Base-by-base conservation (phyloP, 2,329 filamentous ascomycete genomes). In the Remersonia thermophila region DNA sequence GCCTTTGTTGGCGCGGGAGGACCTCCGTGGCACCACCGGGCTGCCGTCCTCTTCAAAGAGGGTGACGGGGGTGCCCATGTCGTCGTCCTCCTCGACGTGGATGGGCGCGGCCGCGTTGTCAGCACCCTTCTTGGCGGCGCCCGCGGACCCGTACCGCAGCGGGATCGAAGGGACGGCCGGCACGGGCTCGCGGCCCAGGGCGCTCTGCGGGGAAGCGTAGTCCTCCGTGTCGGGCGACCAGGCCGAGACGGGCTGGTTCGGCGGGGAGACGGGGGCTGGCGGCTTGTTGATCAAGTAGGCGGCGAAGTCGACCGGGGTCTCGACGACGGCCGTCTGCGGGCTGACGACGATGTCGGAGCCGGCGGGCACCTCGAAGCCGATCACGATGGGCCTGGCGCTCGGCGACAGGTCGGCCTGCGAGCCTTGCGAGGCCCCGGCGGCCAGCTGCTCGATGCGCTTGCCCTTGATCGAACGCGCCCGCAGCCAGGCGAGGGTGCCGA, bases 21-120 rank as follows among this genome's bases (percentile, higher is more conserved):
- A 60, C 39, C 59, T 60, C 39, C 51, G 60, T 33, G 50, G 56
- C 51, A 50, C 55, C 18, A 52, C 51, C 3, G 62, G 63, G 41
- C 58, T 64, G 14, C 71, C 70, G 43, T 83, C 79, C 50, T 83
- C 80, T 50, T 83, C 80, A 45, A 83, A 83, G 1, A 80, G 61
- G 0, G 80, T 83, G 38, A 67, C 72, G 0, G 74, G 73, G 1
- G 74, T 79, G 27, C 60, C 58, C 42, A 57, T 62, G 16, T 63
- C 59, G 15, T 62, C 59, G 3, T 71, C 64, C n/a, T 73, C 66
- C 27, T 65, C 64, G n/a, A 40, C 41, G 16, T 47, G 43, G 12
- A 32, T 44, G 23, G 34, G 36, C 32, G 33, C 43, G 16, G 30
- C 38, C 30, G 31, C 39, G 9, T 39, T 43, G n/a, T 46, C 37